Percentiles rank a stretch among this genome's conserved stretches.
phyloP scores from a whole-genome alignment of 2,329 filamentous ascomycete species.

The Aureobasidium melanogenum region DNA sequence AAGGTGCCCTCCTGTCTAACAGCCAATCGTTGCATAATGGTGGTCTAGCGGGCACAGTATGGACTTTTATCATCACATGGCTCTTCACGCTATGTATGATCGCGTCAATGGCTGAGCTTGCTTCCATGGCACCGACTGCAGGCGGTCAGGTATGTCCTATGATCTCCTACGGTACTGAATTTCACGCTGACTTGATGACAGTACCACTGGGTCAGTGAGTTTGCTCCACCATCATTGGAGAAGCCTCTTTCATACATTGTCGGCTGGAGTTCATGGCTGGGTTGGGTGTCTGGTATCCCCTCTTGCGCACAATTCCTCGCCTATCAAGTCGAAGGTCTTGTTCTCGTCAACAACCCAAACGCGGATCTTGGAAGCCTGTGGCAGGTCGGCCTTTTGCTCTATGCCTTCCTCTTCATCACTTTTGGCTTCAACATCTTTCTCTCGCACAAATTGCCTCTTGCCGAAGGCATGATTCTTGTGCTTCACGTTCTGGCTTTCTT shows the following conservation, averaged over 20 bases:
- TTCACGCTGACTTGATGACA: background rate
- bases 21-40: conserved; percentile 7
- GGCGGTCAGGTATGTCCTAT: conserved; percentile 32
- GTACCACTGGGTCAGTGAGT: conserved; percentile 22
- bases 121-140: conserved; percentile 36
- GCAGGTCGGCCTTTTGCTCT: conserved; percentile 33
- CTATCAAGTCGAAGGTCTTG: conserved; percentile 19
- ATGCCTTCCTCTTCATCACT: conserved; percentile 25
- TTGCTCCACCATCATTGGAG: conserved; percentile 33
- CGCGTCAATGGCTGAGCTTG: conserved; percentile 30
- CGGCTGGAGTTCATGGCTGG: conserved; percentile 35
- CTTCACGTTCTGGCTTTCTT: conserved; percentile 39
- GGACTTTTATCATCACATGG: conserved; percentile 24
- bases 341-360: conserved; percentile 27
- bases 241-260: conserved; percentile 39
- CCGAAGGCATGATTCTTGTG: conserved; percentile 27
- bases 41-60: conserved; percentile 12
- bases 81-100: conserved; percentile 16
- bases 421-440: conserved; percentile 29
- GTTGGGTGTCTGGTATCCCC: conserved; percentile 23
- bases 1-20: conserved; percentile 25
- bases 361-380: conserved; percentile 27
- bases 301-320: conserved; percentile 16
- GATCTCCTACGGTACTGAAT: background rate
- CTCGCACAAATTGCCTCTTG: conserved; percentile 26